Base-by-base conservation (phyloP, 116 monocot genomes). In the Posidonia oceanica region DNA sequence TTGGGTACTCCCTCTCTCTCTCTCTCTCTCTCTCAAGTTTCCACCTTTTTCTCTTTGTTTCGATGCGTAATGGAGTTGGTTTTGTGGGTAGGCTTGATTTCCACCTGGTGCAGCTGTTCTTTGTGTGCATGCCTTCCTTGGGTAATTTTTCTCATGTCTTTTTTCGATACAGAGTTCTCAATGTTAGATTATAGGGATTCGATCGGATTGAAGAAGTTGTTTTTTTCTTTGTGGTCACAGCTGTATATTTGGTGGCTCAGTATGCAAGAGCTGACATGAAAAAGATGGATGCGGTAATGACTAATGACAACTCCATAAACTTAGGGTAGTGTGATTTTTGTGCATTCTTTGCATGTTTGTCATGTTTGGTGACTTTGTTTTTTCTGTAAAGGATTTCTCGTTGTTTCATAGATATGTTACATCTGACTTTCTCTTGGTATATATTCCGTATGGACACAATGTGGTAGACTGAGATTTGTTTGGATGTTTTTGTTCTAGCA, bases 31-130 rank as follows among this genome's bases (percentile, higher is more conserved):
- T 29, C 29, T 29, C 29, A 29, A 29, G 41, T 17, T 13, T 72
- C 4, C 21, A 61, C 44, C 51, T 12, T 42, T 5, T 52, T 5
- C 51, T 69, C 0, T 63, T n/a, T 56, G 12, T 53, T 72, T 73
- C 58, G 15, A 51, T 40, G 18, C 8, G 40, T 17, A 10, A 11
- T n/a, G 41, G 5, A 40, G 41, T 18, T 61, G 58, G 23, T 60
- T 70, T 54, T 69, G 8, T 56, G 20, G 42, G 70, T 75, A 94
- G 90, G 72, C 69, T 94, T 52, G 94, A 94, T 75, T 94, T 94
- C 67, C 94, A 94, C 69, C 74, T 94, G 67, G 93, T 93, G 79
- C 93, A 93, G 76, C 73, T 93, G 18, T 93, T 93, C 73, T 93
- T 93, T 40, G 84, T 63, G 14, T 89, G 86, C 83, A 37, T 93